These are phyloP conservation scores for Rhynchosporium secalis DNA, from an alignment of 2,329 filamentous ascomycete genomes.

Conservation along the genomic window DNA sequence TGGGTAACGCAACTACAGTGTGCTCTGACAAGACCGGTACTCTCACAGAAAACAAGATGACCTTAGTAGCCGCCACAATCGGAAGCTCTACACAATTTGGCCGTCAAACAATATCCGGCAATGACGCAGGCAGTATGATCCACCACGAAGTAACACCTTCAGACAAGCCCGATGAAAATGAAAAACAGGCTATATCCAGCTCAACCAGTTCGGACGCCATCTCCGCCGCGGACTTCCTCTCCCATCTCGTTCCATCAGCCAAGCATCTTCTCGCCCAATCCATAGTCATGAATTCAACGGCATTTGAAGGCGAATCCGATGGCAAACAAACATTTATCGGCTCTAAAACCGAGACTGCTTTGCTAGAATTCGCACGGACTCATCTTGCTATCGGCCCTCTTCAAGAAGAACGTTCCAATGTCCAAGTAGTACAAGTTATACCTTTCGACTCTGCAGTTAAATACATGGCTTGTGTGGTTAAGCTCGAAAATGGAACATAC, in stretches of 20 bases:
- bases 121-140: background rate
- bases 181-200: background rate
- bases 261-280: slow-evolving; percentile 57
- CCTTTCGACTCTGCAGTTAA: slow-evolving; percentile 50
- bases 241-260: slow-evolving; percentile 28
- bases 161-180: slow-evolving; percentile 30
- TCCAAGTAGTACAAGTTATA: slow-evolving; percentile 55
- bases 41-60: slow-evolving; percentile 73
- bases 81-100: slow-evolving; percentile 58
- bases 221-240: slow-evolving; percentile 26
- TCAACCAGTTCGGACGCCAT: background rate
- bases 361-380: slow-evolving; percentile 67
- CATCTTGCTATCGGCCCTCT: slow-evolving; percentile 64
- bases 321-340: slow-evolving; percentile 64
- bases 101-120: slow-evolving; percentile 31
- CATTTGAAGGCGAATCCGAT: slow-evolving; percentile 65
- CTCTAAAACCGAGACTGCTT: slow-evolving; percentile 75
- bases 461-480: slow-evolving; percentile 67
- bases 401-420: slow-evolving; percentile 61
- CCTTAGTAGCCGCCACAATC: slow-evolving; percentile 69
- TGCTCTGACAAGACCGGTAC: slow-evolving; percentile 81
- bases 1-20: slow-evolving; percentile 71
- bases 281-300: slow-evolving; percentile 67
- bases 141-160: background rate
- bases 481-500: slow-evolving; percentile 46